Base-by-base conservation (phyloP, 768 basidiomycete genomes). In the Serendipita indica region DNA sequence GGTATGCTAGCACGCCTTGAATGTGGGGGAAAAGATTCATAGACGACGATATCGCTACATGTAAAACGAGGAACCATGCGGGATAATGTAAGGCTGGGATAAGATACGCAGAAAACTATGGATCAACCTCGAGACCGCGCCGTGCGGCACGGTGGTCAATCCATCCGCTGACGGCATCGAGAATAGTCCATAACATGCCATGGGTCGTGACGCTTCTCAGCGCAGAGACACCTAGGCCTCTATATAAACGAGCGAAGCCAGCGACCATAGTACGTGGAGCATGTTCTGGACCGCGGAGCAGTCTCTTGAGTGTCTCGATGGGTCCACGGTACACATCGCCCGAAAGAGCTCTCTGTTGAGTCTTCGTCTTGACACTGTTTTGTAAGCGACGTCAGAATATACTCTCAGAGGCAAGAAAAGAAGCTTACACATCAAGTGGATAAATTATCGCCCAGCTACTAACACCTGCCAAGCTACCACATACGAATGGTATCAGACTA, bases 211-310 rank as follows among this genome's bases (percentile, higher is more conserved):
- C 84, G 64, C 87, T 92, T 57, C 96, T 81, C 57, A 89, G 69
- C 37, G 93, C 93, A 62, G 90, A 94, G 63, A 99, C 88, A 58
- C 93, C 90, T 56, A 97, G 79, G 58, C 94, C 96, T 61, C 86
- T 84, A 69, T 99, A 99, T 63, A 98, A 81, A 34, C 91, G 77
- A 33, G 82, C 75, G 45, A 96, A 71, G 25, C 96, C 96, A 41
- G 75, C 77, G 3, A 87, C 69, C 7, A 92, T 71, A 3, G 74
- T 67, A 49, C 72, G 69, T 3, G 91, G 90, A 60, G 81, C 74
- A 6, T 86, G 82, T 68, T 94, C 87, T 18, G 89, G 80, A 86
- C 87, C 92, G 75, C 89, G 78, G 57, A 94, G 77, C 18, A 96
- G 77, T 25, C 91, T 81, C 62, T 74, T 73, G 33, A 92, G 72